Base-by-base conservation (phyloP, 2,329 filamentous ascomycete genomes). In the Arachnomyces sp. region DNA sequence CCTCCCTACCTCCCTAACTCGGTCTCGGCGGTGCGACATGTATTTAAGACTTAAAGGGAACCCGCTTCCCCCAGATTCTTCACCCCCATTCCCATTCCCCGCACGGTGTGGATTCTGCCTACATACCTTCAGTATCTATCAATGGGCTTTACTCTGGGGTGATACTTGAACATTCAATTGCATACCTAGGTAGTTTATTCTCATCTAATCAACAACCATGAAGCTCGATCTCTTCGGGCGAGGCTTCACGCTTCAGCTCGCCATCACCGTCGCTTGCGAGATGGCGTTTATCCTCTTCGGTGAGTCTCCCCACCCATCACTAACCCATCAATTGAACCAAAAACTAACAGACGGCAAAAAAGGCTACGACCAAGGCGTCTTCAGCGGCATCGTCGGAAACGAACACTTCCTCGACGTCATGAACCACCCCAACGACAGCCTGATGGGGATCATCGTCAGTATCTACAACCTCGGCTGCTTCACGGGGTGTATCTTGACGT, bases 301-400 rank as follows among this genome's bases (percentile, higher is more conserved):
- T 42, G n/a, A 34, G 25, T 17, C 7, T 11, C 7, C 5, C 8
- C 18, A 16, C n/a, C 18, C 12, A 1, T 36, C 2, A 7, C 34
- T 7, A 7, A 36, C 13, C n/a, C n/a, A 34, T 11, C 18, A n/a
- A n/a, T 15, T 36, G 12, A 17, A 6, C n/a, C n/a, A n/a, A n/a
- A n/a, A n/a, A n/a, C 18, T 17, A n/a, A 25, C 15, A 17, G 34
- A 7, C 13, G 13, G 13, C 7, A 37, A n/a, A 11, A 25, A 5
- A 59, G 69, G 68, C 2, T 73, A 73, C 33, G 71, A 73, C 21
- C 69, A 73, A 47, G 69, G 68, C 31, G 67, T 71, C 0, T 71
- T 72, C 44, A 63, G 66, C 2, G 68, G 68, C 8, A 68, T 74
- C 12, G 56, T 73, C 7, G 61, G 67, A 7, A 70, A 67, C 28